A percentile compares a stretch with the other conserved stretches of the same genome.
Conservation (phyloP, 1,139 yeast species). For the Tardiomyces digboiensis region DNA sequence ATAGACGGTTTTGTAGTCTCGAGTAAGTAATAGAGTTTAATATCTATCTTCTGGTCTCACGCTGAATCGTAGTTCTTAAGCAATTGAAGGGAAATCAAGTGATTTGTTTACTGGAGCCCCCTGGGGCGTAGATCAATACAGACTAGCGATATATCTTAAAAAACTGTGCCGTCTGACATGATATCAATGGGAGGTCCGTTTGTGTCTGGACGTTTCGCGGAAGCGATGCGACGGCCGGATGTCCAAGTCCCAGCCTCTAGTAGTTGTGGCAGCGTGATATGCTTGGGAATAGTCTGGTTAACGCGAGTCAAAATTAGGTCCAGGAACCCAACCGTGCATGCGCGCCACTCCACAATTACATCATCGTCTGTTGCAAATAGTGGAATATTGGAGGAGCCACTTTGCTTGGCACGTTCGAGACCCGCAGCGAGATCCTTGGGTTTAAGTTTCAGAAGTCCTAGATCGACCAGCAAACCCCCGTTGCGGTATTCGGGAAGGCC, state of each 20-base stretch:
- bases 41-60: too few species aligned
- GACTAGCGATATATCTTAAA: too few species aligned
- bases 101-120: not conserved
- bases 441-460: slow-evolving; percentile 39
- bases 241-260: slow-evolving; percentile 61
- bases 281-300: slow-evolving; percentile 31
- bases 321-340: slow-evolving; percentile 44
- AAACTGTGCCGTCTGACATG: slow-evolving; percentile 50
- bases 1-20: too few species aligned
- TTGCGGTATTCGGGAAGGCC: slow-evolving; percentile 58
- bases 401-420: slow-evolving; percentile 17
- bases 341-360: slow-evolving; percentile 56
- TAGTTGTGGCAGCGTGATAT: slow-evolving; percentile 40
- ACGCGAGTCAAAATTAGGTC: slow-evolving; percentile 41
- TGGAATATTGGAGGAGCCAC: slow-evolving; percentile 35
- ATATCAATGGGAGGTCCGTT: slow-evolving; percentile 53
- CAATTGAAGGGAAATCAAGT: not conserved
- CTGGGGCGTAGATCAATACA: too few species aligned
- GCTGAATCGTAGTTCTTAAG: not conserved
- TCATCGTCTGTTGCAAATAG: slow-evolving; percentile 43
- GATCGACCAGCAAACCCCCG: slow-evolving; percentile 50
- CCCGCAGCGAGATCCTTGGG: slow-evolving; percentile 30
- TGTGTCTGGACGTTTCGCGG: slow-evolving; percentile 34
- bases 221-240: slow-evolving; percentile 49
- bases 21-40: too few species aligned